Conservation (phyloP, 2,329 filamentous ascomycete species). For the Aspergillus flavus region DNA sequence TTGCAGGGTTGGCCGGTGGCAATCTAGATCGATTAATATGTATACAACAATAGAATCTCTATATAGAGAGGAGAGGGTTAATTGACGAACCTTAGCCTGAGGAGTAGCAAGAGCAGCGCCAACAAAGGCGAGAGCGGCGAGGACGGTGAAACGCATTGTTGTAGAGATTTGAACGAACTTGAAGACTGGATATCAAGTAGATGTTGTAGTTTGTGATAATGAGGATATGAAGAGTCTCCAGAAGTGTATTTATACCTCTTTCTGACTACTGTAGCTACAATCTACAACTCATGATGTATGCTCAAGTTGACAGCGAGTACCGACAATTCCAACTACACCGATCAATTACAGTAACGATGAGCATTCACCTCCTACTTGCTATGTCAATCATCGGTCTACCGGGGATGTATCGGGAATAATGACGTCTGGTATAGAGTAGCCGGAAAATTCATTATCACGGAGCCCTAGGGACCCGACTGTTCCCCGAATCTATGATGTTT, state of each 20-base stretch:
- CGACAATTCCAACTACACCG: background rate
- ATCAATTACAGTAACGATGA: conserved; percentile 1
- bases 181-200: background rate
- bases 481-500: background rate
- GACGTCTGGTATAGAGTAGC: background rate
- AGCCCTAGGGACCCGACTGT: background rate
- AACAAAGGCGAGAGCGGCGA: background rate
- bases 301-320: too few relatives aligned
- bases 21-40: background rate
- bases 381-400: background rate
- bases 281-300: background rate
- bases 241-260: background rate
- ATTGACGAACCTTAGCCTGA: background rate
- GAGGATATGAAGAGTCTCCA: background rate
- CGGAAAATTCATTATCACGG: background rate
- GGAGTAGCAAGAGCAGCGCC: background rate
- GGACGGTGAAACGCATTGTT: background rate
- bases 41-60: background rate
- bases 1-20: background rate
- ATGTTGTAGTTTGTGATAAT: background rate
- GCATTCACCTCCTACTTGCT: background rate
- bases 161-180: background rate
- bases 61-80: background rate
- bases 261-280: background rate
- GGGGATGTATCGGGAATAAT: background rate